Evolutionary conservation across 129 eudicot species (phyloP).

Genomic region (Escallonia herrerae): DNA sequence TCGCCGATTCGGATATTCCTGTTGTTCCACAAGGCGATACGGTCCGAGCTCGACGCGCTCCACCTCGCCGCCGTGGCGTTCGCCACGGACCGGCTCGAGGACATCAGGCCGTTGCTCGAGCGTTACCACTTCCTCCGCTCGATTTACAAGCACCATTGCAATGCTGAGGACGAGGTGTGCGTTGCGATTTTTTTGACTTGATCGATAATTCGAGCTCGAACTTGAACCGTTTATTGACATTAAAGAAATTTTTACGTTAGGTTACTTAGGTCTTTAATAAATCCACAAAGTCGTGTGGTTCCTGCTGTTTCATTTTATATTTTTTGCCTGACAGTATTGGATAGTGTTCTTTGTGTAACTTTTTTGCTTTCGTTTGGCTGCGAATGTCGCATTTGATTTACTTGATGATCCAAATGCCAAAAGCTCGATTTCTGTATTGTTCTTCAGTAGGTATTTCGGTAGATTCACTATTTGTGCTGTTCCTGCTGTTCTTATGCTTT

Average conservation of each 20-base stretch:
- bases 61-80: constrained; percentile 69
- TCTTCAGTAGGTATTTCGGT: no score
- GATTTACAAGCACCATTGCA: constrained; percentile 91
- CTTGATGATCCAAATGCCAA: no score
- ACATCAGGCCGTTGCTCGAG: constrained; percentile 68
- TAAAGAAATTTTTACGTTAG: neutral
- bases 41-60: constrained; percentile 73
- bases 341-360: no score
- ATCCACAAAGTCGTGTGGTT: neutral
- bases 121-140: constrained; percentile 78
- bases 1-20: constrained; percentile 87
- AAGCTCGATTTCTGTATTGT: no score
- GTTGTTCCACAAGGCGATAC: constrained; percentile 85
- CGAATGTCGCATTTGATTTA: no score
- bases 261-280: neutral
- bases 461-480: no score
- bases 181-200: neutral
- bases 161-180: constrained; percentile 96
- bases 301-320: no score
- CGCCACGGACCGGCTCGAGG: constrained; percentile 57
- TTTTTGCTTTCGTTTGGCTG: no score
- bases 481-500: no score
- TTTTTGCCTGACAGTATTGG: no score
- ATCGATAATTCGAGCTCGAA: neutral
- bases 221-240: neutral